Evolutionary conservation across 345 rosid species (phyloP), one percentile per base, ranked within the genome.

Genomic region (Bretschneidera sinensis): DNA sequence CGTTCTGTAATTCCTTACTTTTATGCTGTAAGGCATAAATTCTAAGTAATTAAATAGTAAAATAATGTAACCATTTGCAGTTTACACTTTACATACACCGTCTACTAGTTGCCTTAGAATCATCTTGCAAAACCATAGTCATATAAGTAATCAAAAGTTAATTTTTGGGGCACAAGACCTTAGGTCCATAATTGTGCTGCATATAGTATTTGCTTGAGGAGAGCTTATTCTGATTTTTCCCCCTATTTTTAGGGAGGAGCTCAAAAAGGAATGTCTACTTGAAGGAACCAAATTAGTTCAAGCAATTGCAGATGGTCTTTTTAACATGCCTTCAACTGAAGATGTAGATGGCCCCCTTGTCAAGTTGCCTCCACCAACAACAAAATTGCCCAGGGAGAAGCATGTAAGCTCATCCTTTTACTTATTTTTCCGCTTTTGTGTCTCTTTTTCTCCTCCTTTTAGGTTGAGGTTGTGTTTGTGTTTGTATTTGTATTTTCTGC

Each of bases 301-400:
- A 66, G 87, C 77, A 0, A 43, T 88, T 54, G 96, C 90, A 49
- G 75, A 81, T 65, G 22, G 47, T 20, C 76, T 92, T 64, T 92
- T 92, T 75, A 78, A 74, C 75, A 79, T 86, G 49, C 88, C 92
- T 71, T 87, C 97, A 11, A 81, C 82, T 60, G 96, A 87, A 67
- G 85, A 81, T 74, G 54, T 63, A 25, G 92, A 84, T 68, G 97
- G 96, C 28, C 97, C 97, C 21, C 66, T 94, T 64, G 89, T 86
- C 51, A 79, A 66, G 71, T 77, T 94, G 79, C 97, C 96, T 61
- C 80, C 78, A 0, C 92, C 96, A 10, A 74, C 81, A 39, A 83
- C 86, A 8, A 87, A 70, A 72, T 76, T 92, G 60, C 97, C 98
- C 1, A 81, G 97, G 74, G 91, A 81, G 73, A 92, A 92, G 81